These are phyloP conservation scores for Amylocystis lapponica DNA, from an alignment of 768 basidiomycete genomes.

Conservation along the genomic window DNA sequence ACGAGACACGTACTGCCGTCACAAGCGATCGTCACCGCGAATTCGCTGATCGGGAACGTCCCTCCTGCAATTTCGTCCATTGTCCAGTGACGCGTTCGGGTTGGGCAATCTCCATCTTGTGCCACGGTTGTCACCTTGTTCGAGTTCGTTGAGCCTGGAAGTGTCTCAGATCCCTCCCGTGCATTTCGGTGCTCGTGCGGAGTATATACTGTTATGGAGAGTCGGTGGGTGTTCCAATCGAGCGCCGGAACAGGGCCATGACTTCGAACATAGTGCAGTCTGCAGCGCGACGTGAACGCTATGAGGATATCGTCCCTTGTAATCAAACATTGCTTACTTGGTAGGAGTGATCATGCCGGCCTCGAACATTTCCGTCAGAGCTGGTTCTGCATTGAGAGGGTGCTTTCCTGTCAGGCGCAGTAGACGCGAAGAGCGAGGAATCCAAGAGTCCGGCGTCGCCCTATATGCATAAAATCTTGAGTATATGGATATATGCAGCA, in stretches of 20 bases:
- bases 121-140: not conserved
- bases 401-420: slow-evolving; percentile 15
- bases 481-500: not conserved
- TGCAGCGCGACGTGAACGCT: not conserved
- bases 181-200: not conserved
- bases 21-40: slow-evolving; percentile 15
- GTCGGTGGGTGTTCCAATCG: slow-evolving; percentile 14
- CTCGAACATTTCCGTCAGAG: slow-evolving; percentile 8
- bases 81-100: slow-evolving; percentile 3
- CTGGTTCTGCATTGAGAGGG: slow-evolving; percentile 16
- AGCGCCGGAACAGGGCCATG: slow-evolving; percentile 15
- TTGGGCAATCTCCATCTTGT: not conserved
- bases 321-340: slow-evolving; percentile 4
- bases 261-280: slow-evolving; percentile 17
- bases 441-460: slow-evolving; percentile 16
- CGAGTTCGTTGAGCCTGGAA: slow-evolving; percentile 4
- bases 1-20: no score
- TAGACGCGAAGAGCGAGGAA: slow-evolving; percentile 12
- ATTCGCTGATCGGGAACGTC: slow-evolving; percentile 6
- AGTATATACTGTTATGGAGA: slow-evolving; percentile 9
- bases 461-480: no score
- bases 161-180: slow-evolving; percentile 4
- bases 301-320: not conserved
- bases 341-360: slow-evolving; percentile 18
- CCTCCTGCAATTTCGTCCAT: slow-evolving; percentile 15